These are phyloP conservation scores for Tetradesmus obliquus DNA, from an alignment of 139 green algal genomes.

Conservation along the genomic window DNA sequence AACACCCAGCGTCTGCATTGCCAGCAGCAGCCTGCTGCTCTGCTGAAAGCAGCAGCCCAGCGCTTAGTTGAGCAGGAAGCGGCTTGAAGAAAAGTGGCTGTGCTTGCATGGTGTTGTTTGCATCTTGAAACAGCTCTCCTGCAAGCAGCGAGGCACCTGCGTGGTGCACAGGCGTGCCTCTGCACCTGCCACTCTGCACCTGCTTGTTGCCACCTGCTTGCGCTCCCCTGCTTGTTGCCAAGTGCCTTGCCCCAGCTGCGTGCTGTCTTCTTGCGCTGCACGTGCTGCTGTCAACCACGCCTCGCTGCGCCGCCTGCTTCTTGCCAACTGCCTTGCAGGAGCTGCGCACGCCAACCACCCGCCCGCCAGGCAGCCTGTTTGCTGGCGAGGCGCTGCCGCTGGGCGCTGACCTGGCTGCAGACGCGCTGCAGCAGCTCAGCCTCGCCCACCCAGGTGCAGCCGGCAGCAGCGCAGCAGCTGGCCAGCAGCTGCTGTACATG, in stretches of 20 bases:
- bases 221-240: too few species aligned
- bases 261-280: too few species aligned
- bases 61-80: too few species aligned
- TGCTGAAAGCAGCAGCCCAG: not conserved
- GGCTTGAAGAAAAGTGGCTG: not conserved
- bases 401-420: not conserved
- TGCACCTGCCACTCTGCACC: too few species aligned
- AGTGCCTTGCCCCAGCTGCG: too few species aligned
- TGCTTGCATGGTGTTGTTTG: not conserved
- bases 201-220: too few species aligned
- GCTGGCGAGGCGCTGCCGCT: not conserved
- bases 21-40: not conserved
- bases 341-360: conserved; percentile 20
- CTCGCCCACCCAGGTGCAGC: not conserved
- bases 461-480: not conserved
- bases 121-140: not conserved
- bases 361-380: not conserved
- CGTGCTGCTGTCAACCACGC: not conserved
- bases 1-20: not conserved
- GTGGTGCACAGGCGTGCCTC: too few species aligned
- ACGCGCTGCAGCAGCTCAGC: not conserved
- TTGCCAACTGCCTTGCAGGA: not conserved
- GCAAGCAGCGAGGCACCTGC: not conserved
- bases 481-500: conserved; percentile 18
- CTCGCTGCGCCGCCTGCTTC: too few species aligned